Conservation (phyloP, 2,329 filamentous ascomycete genomes). For the Microsporum audouinii region DNA sequence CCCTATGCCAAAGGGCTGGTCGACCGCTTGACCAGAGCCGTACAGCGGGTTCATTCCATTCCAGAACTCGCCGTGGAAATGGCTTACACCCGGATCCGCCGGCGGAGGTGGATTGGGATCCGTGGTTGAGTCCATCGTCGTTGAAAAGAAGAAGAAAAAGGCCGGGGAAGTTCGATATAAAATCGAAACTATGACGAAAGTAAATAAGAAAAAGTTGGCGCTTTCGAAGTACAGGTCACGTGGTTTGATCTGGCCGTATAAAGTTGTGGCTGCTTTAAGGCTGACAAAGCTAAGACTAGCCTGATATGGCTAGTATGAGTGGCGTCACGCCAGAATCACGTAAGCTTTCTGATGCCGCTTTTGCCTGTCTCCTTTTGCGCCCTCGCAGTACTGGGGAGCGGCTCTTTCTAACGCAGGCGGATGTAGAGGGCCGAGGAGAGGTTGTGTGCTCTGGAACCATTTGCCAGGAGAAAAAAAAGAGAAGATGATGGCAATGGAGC, state of each 20-base stretch:
- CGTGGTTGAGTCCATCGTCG: slow-evolving; percentile 24
- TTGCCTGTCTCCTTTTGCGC: not conserved
- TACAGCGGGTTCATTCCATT: slow-evolving; percentile 26
- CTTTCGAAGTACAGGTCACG: slow-evolving; percentile 1
- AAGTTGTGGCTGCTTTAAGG: slow-evolving; percentile 1
- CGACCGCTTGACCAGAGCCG: slow-evolving; percentile 15
- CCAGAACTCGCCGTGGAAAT: slow-evolving; percentile 30
- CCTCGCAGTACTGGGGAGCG: not conserved
- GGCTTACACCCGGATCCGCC: slow-evolving; percentile 17
- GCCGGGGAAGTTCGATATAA: not conserved
- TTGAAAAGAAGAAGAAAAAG: not conserved
- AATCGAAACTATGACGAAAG: not conserved
- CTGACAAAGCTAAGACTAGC: not conserved
- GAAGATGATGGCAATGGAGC: not conserved
- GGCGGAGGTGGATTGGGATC: slow-evolving; percentile 21
- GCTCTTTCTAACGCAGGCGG: not conserved
- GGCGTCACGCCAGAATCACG: not conserved
- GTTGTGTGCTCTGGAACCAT: slow-evolving; percentile 1
- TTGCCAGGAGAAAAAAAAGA: not conserved
- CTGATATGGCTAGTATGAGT: slow-evolving; percentile 1
- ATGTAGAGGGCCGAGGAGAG: slow-evolving; percentile 12
- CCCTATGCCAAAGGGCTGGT: slow-evolving; percentile 24
- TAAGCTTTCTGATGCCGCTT: slow-evolving; percentile 5
- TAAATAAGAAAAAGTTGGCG: not conserved
- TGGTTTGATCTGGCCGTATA: not conserved